phyloP scores from a whole-genome alignment of 352 stramenopile genomes.

The Phytopythium cucurbitacearum region DNA sequence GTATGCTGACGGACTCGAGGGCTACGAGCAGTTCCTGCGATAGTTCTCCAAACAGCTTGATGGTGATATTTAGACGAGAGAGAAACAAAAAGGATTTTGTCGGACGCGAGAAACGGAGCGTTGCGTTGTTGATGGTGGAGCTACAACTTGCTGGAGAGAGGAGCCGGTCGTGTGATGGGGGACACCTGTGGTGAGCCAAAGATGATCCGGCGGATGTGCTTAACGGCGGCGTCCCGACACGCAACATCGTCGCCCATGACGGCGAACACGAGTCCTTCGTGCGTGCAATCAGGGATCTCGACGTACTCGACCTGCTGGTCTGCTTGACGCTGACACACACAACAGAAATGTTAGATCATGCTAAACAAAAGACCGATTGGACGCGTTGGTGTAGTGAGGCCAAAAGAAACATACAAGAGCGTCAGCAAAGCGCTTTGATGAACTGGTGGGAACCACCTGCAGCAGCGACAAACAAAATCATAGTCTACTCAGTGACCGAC shows the following conservation, averaged over 20 bases:
- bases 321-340: slow-evolving; percentile 25
- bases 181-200: neutral
- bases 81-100: neutral
- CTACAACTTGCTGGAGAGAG: slow-evolving; percentile 1
- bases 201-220: slow-evolving; percentile 39
- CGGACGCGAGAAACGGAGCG: neutral
- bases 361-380: neutral
- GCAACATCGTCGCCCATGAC: slow-evolving; percentile 57
- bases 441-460: slow-evolving; percentile 51
- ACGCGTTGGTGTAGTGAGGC: neutral
- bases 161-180: neutral
- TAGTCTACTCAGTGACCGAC: neutral
- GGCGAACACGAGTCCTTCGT: slow-evolving; percentile 67
- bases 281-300: slow-evolving; percentile 43
- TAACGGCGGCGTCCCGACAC: slow-evolving; percentile 32
- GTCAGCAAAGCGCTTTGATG: slow-evolving; percentile 46
- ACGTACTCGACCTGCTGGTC: slow-evolving; percentile 35
- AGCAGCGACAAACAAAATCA: neutral
- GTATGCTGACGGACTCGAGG: slow-evolving; percentile 43
- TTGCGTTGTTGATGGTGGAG: neutral
- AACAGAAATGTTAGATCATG: slow-evolving; percentile 4
- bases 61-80: neutral
- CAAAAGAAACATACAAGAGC: slow-evolving; percentile 32
- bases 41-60: slow-evolving; percentile 5
- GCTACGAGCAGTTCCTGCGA: slow-evolving; percentile 52